Base-by-base conservation (phyloP, 2,329 filamentous ascomycete species). In the Fusarium sp. region DNA sequence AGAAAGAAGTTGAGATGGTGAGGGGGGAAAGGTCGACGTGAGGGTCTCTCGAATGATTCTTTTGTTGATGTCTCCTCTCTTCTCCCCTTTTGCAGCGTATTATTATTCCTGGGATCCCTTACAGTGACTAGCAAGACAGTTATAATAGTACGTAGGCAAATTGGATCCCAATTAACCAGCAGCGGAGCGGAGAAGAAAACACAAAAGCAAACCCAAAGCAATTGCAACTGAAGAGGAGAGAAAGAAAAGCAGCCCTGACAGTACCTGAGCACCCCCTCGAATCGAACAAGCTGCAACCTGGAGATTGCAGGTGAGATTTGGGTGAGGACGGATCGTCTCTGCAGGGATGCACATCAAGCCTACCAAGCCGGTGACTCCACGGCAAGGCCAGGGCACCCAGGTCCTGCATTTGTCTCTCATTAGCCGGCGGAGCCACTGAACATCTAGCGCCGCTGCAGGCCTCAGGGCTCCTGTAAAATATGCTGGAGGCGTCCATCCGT, bases 271-370 rank as follows among this genome's bases (percentile, higher is more conserved):
- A n/a, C 17, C 33, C 56, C 44, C 39, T 67, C 58, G 23, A 57
- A 58, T 61, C 43, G 51, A 37, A 49, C 45, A 45, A 51, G 53
- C 62, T 46, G 55, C 52, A 45, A 62, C 55, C 72, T 73, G 71
- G 72, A 74, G 72, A 74, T 74, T 74, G 62, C 71, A 74, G 66
- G 72, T 74, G 67, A 74, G 70, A 74, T 74, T 73, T 75, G 68
- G 68, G 55, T 68, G 72, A 71, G 66, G 65, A 71, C 68, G 71
- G 75, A 77, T 77, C 75, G 75, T 68, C 74, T 72, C 68, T 76
- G 75, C 75, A 77, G 75, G 75, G 75, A 74, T 76, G 62, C 35
- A 56, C 65, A 71, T 67, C 70, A 71, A 72, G 67, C 35, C 35
- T 37, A 52, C 57, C 56, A 48, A 41, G 51, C 30, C 15, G 50